phyloP scores from a whole-genome alignment of 73 alveolate species.

The Symbiodinium pilosum region DNA sequence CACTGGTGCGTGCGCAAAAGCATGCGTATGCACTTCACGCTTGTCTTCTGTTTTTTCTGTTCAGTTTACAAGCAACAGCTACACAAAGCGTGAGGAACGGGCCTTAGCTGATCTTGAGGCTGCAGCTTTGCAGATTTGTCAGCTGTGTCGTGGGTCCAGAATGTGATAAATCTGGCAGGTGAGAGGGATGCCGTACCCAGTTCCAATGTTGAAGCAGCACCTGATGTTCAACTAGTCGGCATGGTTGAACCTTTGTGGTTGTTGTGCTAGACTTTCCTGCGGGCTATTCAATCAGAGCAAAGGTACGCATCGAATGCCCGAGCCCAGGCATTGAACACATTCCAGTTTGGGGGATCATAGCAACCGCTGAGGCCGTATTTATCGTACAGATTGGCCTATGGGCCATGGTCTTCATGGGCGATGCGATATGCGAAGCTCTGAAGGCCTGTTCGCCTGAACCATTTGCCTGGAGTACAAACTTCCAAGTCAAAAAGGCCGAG shows the following conservation, averaged over 20 bases:
- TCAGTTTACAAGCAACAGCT: no score
- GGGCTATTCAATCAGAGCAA: no score
- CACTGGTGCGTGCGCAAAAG: no score
- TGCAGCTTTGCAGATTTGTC: no score
- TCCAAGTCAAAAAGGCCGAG: no score
- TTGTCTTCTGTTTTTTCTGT: no score
- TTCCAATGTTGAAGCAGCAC: constrained; percentile 48
- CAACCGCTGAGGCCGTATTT: constrained; percentile 4
- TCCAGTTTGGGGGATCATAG: neutral
- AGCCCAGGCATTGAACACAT: no score
- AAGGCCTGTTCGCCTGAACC: neutral
- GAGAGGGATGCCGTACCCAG: constrained; percentile 76
- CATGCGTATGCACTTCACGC: no score
- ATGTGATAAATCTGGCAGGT: constrained; percentile 9
- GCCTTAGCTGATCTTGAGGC: constrained; percentile 80
- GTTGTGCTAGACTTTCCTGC: no score
- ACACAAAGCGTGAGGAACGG: constrained; percentile 36
- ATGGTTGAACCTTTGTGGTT: no score
- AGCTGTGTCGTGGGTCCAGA: neutral
- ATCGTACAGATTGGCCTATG: constrained; percentile 9
- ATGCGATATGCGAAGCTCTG: constrained; percentile 50
- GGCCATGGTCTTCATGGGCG: constrained; percentile 37
- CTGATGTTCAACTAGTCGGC: no score
- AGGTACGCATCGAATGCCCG: constrained; percentile 49
- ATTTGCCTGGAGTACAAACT: neutral